phyloP scores from a whole-genome alignment of 1,284 basidiomycete species.

The Trichosporon coremiiforme region DNA sequence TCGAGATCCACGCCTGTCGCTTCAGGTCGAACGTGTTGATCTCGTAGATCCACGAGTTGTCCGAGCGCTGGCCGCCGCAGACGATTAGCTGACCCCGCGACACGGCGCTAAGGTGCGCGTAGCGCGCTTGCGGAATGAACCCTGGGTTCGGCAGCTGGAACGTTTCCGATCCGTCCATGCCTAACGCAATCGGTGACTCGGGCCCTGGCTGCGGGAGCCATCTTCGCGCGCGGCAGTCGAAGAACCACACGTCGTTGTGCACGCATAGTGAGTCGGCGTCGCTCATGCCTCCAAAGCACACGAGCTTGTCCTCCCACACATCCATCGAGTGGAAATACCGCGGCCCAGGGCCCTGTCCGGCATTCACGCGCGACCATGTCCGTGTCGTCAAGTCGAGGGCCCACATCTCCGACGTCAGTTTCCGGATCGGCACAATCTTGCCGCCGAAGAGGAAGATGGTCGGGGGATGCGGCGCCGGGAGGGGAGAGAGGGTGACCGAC shows the following conservation, averaged over 20 bases:
- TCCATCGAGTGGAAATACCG: slow-evolving; percentile 92
- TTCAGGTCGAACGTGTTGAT: slow-evolving; percentile 81
- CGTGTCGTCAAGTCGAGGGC: slow-evolving; percentile 77
- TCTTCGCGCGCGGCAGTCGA: slow-evolving; percentile 68
- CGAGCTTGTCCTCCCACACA: slow-evolving; percentile 80
- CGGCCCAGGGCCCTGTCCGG: slow-evolving; percentile 63
- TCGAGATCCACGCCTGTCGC: slow-evolving; percentile 69
- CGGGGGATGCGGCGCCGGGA: slow-evolving; percentile 40
- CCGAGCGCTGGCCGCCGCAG: slow-evolving; percentile 84
- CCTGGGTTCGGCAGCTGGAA: slow-evolving; percentile 38
- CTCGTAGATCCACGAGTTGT: slow-evolving; percentile 75
- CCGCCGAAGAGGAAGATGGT: slow-evolving; percentile 67
- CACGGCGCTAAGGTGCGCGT: slow-evolving; percentile 85
- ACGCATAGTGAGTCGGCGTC: slow-evolving; percentile 66
- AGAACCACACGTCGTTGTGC: slow-evolving; percentile 80
- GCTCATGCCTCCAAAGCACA: slow-evolving; percentile 89
- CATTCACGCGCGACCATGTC: slow-evolving; percentile 70
- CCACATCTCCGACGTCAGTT: slow-evolving; percentile 86
- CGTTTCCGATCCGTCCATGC: slow-evolving; percentile 19
- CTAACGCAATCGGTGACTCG: slow-evolving; percentile 34
- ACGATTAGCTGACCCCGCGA: slow-evolving; percentile 82
- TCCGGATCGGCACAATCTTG: slow-evolving; percentile 76
- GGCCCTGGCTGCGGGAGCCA: slow-evolving; percentile 64
- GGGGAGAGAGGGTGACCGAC: slow-evolving; percentile 50
- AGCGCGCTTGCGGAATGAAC: slow-evolving; percentile 73